These are phyloP conservation scores for Melocanna baccifera DNA, from an alignment of 176 grass and related monocot species.

Conservation along the genomic window DNA sequence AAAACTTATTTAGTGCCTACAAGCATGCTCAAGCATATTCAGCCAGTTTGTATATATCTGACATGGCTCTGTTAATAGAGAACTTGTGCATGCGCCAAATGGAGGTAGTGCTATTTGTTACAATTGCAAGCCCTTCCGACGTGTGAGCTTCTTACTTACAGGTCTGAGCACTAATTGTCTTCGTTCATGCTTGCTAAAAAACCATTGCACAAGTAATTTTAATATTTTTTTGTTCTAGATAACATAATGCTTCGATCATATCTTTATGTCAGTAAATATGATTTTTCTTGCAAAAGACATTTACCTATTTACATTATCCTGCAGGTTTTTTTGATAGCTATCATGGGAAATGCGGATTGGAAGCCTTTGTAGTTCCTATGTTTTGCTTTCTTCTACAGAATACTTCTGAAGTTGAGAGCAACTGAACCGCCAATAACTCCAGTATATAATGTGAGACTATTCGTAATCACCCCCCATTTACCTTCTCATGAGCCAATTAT, in stretches of 20 bases:
- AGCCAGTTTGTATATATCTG: too few relatives aligned
- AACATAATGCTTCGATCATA: neutral
- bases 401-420: conserved; percentile 83
- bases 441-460: conserved; percentile 75
- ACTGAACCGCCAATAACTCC: conserved; percentile 78
- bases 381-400: conserved; percentile 94
- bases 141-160: too few relatives aligned
- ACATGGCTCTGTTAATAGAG: too few relatives aligned
- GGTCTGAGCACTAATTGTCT: too few relatives aligned
- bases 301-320: conserved; percentile 38
- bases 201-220: too few relatives aligned
- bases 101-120: too few relatives aligned
- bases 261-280: neutral
- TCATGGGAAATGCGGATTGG: conserved; percentile 69
- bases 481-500: neutral
- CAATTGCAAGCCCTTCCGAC: too few relatives aligned
- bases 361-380: conserved; percentile 94
- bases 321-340: conserved; percentile 76
- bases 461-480: neutral
- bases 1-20: too few relatives aligned
- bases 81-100: too few relatives aligned
- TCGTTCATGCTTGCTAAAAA: too few relatives aligned
- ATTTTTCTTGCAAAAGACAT: conserved; percentile 12
- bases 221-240: neutral
- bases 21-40: too few relatives aligned